A percentile compares a stretch with the other conserved stretches of the same genome.
Conservation (phyloP, 192 early-diverging fungal species). For the Thoreauomyces humboldtii region DNA sequence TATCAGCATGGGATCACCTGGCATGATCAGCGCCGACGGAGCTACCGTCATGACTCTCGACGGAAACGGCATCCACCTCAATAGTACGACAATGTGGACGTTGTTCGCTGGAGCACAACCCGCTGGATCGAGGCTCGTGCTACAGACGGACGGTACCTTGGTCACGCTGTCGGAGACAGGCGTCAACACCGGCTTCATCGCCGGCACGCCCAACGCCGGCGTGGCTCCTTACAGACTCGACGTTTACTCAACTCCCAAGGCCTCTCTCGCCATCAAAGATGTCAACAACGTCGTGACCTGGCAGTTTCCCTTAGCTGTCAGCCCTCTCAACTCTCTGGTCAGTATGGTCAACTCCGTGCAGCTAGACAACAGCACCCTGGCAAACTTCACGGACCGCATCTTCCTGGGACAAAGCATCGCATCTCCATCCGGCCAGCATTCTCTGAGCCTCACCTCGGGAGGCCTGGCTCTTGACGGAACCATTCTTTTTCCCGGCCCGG, state of each 20-base stretch:
- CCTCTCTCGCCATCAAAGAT: neutral
- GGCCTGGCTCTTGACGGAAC: neutral
- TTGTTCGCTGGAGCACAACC: neutral
- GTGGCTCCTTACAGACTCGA: neutral
- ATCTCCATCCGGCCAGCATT: neutral
- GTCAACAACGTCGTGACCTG: neutral
- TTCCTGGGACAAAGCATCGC: neutral
- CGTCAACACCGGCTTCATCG: neutral
- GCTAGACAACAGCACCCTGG: neutral
- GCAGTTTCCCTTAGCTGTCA: neutral
- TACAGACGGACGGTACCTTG: neutral
- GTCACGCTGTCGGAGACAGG: neutral
- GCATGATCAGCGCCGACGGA: neutral
- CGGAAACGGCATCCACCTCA: no score
- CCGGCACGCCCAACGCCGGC: neutral
- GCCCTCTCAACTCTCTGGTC: no score
- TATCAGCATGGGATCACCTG: neutral
- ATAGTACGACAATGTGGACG: no score
- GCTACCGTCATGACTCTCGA: no score
- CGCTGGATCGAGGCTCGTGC: neutral
- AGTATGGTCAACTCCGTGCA: no score
- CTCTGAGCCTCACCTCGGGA: neutral
- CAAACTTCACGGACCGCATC: neutral
- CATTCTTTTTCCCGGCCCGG: neutral
- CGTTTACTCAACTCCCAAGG: neutral